Conservation (phyloP, 768 basidiomycete genomes). For the Daedalea quercina region DNA sequence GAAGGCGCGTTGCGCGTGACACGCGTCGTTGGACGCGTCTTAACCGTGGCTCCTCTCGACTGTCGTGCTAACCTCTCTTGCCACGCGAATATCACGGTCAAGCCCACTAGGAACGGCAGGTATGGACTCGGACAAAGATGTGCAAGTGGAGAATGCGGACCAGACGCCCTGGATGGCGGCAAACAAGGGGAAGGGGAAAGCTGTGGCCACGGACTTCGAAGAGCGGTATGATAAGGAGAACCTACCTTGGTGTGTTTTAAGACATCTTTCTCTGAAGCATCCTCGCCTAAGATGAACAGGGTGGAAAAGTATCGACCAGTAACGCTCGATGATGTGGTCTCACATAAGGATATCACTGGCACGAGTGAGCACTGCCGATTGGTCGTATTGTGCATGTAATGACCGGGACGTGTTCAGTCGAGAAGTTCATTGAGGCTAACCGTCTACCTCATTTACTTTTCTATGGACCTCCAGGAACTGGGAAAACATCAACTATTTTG, state of each 20-base stretch:
- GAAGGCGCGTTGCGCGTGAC: slow-evolving; percentile 16
- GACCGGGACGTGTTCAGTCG: slow-evolving; percentile 48
- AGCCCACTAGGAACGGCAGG: no score
- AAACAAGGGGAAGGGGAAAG: slow-evolving; percentile 57
- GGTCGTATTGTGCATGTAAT: not conserved
- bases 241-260: slow-evolving; percentile 68
- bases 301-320: slow-evolving; percentile 97
- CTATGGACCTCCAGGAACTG: slow-evolving; percentile 97
- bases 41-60: not conserved
- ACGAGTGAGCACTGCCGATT: slow-evolving; percentile 63
- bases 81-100: no score
- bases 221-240: slow-evolving; percentile 48
- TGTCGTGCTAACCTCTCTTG: not conserved
- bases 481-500: slow-evolving; percentile 95
- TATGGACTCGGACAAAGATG: slow-evolving; percentile 31
- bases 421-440: slow-evolving; percentile 94
- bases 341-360: slow-evolving; percentile 89
- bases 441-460: slow-evolving; percentile 91
- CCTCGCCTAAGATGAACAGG: slow-evolving; percentile 39
- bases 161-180: slow-evolving; percentile 17
- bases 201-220: slow-evolving; percentile 41
- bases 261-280: slow-evolving; percentile 1
- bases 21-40: slow-evolving; percentile 14
- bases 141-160: slow-evolving; percentile 42
- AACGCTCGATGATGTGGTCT: slow-evolving; percentile 89